These are phyloP conservation scores for Babjeviella inositovora DNA, from an alignment of 805 yeast genomes.

Conservation along the genomic window DNA sequence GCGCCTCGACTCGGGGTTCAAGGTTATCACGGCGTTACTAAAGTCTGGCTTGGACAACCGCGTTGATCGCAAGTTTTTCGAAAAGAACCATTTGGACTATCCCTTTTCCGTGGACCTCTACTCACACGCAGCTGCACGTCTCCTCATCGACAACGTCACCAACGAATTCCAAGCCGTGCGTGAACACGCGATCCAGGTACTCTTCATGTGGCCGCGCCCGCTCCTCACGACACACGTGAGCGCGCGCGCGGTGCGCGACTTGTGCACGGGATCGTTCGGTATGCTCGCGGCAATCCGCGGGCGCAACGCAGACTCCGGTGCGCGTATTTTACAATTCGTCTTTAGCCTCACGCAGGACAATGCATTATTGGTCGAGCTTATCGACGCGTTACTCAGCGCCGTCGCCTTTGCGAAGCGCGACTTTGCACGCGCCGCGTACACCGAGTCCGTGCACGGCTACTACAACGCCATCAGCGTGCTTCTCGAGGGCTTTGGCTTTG, in stretches of 20 bases:
- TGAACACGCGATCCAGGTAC: constrained; percentile 22
- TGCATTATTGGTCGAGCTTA: constrained; percentile 12
- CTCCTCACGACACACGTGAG: constrained; percentile 3
- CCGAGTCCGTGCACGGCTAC: constrained; percentile 52
- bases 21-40: constrained; percentile 26
- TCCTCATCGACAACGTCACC: constrained; percentile 43
- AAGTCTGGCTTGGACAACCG: constrained; percentile 39
- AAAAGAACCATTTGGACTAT: constrained; percentile 25
- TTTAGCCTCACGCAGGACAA: constrained; percentile 13
- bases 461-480: constrained; percentile 41
- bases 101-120: constrained; percentile 31
- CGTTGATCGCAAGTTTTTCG: constrained; percentile 15
- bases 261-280: constrained; percentile 7
- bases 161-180: constrained; percentile 74
- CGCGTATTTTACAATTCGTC: constrained; percentile 42
- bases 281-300: constrained; percentile 21
- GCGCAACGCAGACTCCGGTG: constrained; percentile 69
- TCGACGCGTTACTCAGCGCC: constrained; percentile 14
- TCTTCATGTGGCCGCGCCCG: constrained; percentile 24
- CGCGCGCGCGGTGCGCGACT: constrained; percentile 6
- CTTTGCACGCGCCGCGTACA: constrained; percentile 23
- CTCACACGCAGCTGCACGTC: constrained; percentile 15
- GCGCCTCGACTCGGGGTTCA: constrained; percentile 28
- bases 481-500: constrained; percentile 9
- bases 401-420: constrained; percentile 15